Conservation (phyloP, 2,329 filamentous ascomycete species). For the Aspergillus proliferans region DNA sequence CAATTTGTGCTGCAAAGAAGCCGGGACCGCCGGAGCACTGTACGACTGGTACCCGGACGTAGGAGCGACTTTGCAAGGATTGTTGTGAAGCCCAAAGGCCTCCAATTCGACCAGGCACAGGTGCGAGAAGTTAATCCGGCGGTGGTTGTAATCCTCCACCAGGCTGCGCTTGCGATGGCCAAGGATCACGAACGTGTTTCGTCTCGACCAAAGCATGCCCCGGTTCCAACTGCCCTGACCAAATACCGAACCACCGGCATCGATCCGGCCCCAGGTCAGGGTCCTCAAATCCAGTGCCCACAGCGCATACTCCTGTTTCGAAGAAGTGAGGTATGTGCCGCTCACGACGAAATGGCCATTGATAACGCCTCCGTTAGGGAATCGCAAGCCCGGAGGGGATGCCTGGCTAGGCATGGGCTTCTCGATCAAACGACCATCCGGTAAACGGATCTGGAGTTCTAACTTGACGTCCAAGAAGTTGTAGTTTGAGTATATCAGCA, state of each 20-base stretch:
- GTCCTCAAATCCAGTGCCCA: conserved; percentile 89
- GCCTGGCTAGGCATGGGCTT: conserved; percentile 76
- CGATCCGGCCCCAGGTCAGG: conserved; percentile 89
- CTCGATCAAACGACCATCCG: conserved; percentile 78
- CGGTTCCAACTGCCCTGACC: conserved; percentile 97
- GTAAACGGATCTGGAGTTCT: conserved; percentile 79
- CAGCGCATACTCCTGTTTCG: conserved; percentile 94
- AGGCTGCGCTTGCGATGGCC: conserved; percentile 89
- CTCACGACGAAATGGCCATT: conserved; percentile 96
- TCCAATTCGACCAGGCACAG: conserved; percentile 96
- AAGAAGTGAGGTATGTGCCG: conserved; percentile 93
- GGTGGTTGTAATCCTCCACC: conserved; percentile 96
- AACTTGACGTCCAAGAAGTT: conserved; percentile 97
- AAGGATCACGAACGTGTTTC: conserved; percentile 92
- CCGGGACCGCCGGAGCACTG: conserved; percentile 61
- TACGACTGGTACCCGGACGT: conserved; percentile 80
- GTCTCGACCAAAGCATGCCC: conserved; percentile 83
- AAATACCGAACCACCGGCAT: conserved; percentile 89
- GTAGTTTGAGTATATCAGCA: conserved; percentile 99
- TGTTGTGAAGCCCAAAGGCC: conserved; percentile 95
- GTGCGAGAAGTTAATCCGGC: conserved; percentile 94
- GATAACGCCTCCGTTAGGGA: conserved; percentile 92
- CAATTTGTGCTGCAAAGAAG: conserved; percentile 47
- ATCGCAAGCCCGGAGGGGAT: conserved; percentile 85
- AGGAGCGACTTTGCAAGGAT: conserved; percentile 71